Conservation (phyloP, 225 moss, liverwort and hornwort species). For the Pleurozium schreberi region DNA sequence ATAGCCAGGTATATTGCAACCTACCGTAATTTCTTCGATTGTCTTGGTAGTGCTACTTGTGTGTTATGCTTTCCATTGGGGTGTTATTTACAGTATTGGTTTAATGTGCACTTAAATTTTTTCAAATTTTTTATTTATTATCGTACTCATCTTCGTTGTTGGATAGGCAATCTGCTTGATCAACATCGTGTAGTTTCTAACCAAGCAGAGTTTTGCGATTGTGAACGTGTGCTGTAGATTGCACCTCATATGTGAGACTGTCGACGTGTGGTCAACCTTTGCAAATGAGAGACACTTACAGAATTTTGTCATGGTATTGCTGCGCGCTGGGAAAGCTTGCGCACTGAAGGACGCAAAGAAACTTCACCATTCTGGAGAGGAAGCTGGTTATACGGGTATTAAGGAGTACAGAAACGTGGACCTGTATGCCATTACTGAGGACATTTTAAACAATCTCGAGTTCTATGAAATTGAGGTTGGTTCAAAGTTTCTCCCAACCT, state of each 20-base stretch:
- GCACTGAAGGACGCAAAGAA: neutral
- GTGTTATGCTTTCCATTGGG: neutral
- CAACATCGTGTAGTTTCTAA: neutral
- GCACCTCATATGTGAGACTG: slow-evolving; percentile 61
- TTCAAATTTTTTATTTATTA: neutral
- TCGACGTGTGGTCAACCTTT: slow-evolving; percentile 75
- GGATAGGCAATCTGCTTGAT: neutral
- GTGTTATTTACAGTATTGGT: neutral
- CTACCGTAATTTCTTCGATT: neutral
- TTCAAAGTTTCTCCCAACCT: neutral
- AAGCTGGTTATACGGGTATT: neutral
- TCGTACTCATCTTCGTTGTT: neutral
- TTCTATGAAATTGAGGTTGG: slow-evolving; percentile 88
- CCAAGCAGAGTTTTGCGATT: neutral
- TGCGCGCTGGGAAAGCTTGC: slow-evolving; percentile 18
- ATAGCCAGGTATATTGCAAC: slow-evolving; percentile 29
- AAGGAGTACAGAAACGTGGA: neutral
- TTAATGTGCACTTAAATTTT: neutral
- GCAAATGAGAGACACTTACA: slow-evolving; percentile 43
- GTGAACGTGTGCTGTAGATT: slow-evolving; percentile 31
- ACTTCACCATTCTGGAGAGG: neutral
- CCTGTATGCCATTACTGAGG: slow-evolving; percentile 27
- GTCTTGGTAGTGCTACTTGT: neutral
- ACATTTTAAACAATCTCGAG: slow-evolving; percentile 33
- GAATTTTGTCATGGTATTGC: slow-evolving; percentile 34